Percentiles rank a stretch among this genome's conserved stretches.
Conservation (phyloP, 306 rosid species). For the Lotus japonicus region DNA sequence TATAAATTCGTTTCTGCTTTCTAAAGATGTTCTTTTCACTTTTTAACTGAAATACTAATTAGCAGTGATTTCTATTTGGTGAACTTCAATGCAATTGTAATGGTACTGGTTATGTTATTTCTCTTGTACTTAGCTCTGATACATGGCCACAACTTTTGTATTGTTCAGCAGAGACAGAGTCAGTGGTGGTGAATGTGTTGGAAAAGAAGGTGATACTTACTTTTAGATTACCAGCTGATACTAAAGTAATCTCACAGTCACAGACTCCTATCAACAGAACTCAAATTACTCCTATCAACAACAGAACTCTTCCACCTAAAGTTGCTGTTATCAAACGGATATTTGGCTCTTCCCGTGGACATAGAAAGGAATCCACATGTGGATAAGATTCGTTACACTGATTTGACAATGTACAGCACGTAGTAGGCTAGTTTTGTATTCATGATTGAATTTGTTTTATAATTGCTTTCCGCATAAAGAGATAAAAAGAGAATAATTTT, state of each 20-base stretch:
- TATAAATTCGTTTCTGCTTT: no score
- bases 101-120: background rate
- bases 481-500: background rate
- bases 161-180: slow-evolving; percentile 59
- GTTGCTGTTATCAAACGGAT: slow-evolving; percentile 43
- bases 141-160: background rate
- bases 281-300: slow-evolving; percentile 22
- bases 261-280: slow-evolving; percentile 24
- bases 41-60: background rate
- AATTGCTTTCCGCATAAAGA: background rate
- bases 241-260: slow-evolving; percentile 31
- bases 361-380: background rate
- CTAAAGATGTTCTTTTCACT: no score
- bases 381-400: slow-evolving; percentile 10
- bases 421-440: background rate
- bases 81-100: background rate
- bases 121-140: background rate
- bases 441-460: slow-evolving; percentile 11
- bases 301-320: slow-evolving; percentile 34
- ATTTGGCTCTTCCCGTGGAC: slow-evolving; percentile 31
- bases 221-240: slow-evolving; percentile 43
- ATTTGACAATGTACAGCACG: slow-evolving; percentile 23
- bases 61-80: background rate
- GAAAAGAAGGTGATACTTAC: slow-evolving; percentile 74
- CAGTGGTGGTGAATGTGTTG: slow-evolving; percentile 57